Conservation (phyloP, 306 rosid species). For the Casuarina equisetifolia region DNA sequence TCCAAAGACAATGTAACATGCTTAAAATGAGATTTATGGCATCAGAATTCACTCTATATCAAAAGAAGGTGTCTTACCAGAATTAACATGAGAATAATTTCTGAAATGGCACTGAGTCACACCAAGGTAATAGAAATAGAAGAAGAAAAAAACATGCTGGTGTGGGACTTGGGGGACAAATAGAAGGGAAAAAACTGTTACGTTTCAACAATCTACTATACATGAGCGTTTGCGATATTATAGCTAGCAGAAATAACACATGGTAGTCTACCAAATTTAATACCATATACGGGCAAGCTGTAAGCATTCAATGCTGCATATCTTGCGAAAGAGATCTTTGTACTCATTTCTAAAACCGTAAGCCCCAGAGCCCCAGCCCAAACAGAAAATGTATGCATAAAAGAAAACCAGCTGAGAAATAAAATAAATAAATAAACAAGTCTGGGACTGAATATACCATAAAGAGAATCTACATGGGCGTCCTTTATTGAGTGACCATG, state of each 20-base stretch:
- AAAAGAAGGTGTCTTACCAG: neutral
- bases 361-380: neutral
- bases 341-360: neutral
- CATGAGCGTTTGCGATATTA: neutral
- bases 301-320: neutral
- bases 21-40: neutral
- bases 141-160: neutral
- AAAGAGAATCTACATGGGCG: constrained; percentile 60
- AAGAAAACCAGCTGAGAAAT: constrained; percentile 12
- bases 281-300: neutral
- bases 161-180: neutral
- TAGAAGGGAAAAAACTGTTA: neutral
- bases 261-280: neutral
- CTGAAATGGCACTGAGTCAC: neutral
- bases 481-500: constrained; percentile 94
- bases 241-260: neutral
- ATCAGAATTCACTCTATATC: neutral
- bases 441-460: constrained; percentile 47
- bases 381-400: neutral
- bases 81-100: neutral
- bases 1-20: too few relatives aligned
- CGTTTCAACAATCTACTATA: neutral
- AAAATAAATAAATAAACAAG: constrained; percentile 12
- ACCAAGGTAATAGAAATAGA: too few relatives aligned
- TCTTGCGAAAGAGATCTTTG: neutral